Conservation (phyloP, 441 rosid genomes). For the Adansonia madagascariensis region DNA sequence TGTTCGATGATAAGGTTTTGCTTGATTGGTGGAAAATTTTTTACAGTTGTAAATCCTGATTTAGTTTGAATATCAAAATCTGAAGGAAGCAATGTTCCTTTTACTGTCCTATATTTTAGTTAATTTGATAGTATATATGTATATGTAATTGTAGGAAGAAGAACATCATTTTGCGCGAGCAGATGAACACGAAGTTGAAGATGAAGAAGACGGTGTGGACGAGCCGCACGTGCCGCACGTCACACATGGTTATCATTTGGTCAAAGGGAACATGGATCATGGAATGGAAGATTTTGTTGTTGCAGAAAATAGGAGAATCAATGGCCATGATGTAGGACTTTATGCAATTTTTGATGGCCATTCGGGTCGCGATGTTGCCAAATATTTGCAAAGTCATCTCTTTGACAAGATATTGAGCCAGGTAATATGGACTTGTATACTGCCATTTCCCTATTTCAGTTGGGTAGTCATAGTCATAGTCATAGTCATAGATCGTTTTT, state of each 20-base stretch:
- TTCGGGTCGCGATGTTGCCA: slow-evolving; percentile 50
- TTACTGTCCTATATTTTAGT: too few species aligned
- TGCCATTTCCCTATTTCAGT: too few species aligned
- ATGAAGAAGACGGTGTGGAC: neutral
- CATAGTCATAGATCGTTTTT: slow-evolving; percentile 12
- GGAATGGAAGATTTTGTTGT: slow-evolving; percentile 61
- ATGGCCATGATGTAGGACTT: slow-evolving; percentile 48
- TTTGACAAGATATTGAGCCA: slow-evolving; percentile 50
- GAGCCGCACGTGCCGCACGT: slow-evolving; percentile 24
- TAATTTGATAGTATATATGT: neutral
- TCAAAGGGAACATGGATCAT: slow-evolving; percentile 56
- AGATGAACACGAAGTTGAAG: neutral
- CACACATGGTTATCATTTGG: slow-evolving; percentile 49
- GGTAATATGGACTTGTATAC: neutral
- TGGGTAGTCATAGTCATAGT: too few species aligned
- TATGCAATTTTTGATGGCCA: slow-evolving; percentile 68
- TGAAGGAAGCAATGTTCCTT: too few species aligned
- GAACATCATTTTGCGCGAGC: neutral
- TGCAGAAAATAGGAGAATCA: slow-evolving; percentile 39
- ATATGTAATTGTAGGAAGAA: neutral
- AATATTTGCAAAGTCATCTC: slow-evolving; percentile 50
- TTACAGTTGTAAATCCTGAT: too few species aligned
- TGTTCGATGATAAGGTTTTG: too few species aligned
- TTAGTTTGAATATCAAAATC: too few species aligned
- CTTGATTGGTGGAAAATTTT: too few species aligned